Base-by-base conservation (phyloP, 148 eudicot species). In the Chenopodium quinoa region DNA sequence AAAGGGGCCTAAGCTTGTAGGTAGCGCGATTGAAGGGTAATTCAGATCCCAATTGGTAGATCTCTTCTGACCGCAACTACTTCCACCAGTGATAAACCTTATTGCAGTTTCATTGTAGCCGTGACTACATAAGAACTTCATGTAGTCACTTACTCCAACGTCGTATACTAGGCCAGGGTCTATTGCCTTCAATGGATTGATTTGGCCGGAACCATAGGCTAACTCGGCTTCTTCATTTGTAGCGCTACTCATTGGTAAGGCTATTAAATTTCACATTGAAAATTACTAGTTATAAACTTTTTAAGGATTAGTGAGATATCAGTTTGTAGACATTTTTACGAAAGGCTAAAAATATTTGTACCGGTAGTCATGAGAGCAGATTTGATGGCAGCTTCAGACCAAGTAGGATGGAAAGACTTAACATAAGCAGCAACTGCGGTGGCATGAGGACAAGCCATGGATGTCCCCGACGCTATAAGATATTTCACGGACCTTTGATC, bases 361-460 rank as follows among this genome's bases (percentile, higher is more conserved):
- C 85, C 85, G 2, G 88, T 85, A n/a, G 88, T 88, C 85, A 88
- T 88, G 48, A 88, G 82, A 66, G 90, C 90, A 29, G 86, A 88
- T 79, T 81, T 83, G 48, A 88, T 85, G 2, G 88, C 82, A 69
- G 86, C 80, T 47, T 83, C 82, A 52, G 89, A 87, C 89, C 87
- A 87, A 37, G 78, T 52, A 27, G 89, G 85, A 58, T 78, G 87
- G 64, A 85, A 87, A 31, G 87, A 83, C 47, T 86, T 86, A 25
- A 86, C 78, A 58, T 83, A 86, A 54, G 89, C 89, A 9, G 88
- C 88, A 1, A 67, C 79, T 20, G 85, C 88, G 27, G 85, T 40
- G 7, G 82, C 90, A 68, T 88, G 90, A 9, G 90, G 90, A 34
- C 88, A 86, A 20, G 90, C 73, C 90, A 88, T 88, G 31, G 90